Evolutionary conservation across 2,329 filamentous ascomycete species (phyloP), one percentile per base, ranked within the genome.

Genomic region (Microascus cirrosus): DNA sequence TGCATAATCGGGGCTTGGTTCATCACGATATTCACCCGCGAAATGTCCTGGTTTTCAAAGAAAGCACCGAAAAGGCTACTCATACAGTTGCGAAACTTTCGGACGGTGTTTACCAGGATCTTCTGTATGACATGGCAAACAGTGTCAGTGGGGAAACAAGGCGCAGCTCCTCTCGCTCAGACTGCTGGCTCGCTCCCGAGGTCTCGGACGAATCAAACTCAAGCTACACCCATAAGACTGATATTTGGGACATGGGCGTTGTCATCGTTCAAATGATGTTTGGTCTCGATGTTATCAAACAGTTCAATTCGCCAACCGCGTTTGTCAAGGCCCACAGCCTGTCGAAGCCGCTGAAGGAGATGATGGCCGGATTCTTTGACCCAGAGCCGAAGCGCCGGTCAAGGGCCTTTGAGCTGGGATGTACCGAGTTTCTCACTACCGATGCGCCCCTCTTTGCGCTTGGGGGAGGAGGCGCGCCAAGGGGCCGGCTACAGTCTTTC

Each of bases 221-320:
- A 34, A 76, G 87, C 69, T 77, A 86, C 72, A 84, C 81, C 1
- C 81, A 81, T 65, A 96, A 96, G 69, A 90, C 90, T 0, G 94
- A 97, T 68, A 83, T 97, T 10, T 99, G 94, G 94, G 89, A 96
- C 63, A 84, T 99, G 65, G 94, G 94, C 4, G 83, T 96, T 34
- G 82, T 96, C 5, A 89, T 96, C 64, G 71, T 96, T 45, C 93
- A 99, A 69, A 96, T 97, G 90, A 81, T 94, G 3, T 93, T 96
- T 68, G 94, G 94, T 2, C 77, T 90, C 36, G 84, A 90, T 62
- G 82, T 90, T 7, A 77, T 87, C 20, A 79, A 86, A 60, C 87
- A 85, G 59, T 93, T 94, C 69, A 85, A 85, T 18, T 95, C 90
- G 0, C 92, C 93, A 1, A 82, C 81, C 59, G 82, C 84, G 50